Base-by-base conservation (phyloP, 2,329 filamentous ascomycete species). In the Aureobasidium pullulans region DNA sequence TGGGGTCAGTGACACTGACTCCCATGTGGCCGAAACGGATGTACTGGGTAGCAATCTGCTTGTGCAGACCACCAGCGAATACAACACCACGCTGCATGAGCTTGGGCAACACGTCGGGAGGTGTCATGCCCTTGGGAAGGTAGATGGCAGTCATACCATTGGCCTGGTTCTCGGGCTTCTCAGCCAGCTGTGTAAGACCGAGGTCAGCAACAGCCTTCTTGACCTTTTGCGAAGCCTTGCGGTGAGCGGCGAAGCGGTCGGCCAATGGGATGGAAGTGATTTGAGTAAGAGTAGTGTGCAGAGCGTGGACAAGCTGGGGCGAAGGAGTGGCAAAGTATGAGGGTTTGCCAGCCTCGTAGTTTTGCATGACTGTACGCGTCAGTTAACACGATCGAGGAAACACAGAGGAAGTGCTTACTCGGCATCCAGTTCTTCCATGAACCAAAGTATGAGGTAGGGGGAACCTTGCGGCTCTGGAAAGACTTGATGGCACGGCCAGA, bases 141-240 rank as follows among this genome's bases (percentile, higher is more conserved):
- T 94, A 96, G 66, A 99, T 94, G 61, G 94, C 93, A 3, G 94
- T 99, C 94, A 99, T 99, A 68, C 89, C 91, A 73, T 96, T 93
- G 43, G 94, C 91, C 77, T 97, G 93, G 75, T 96, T 88, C 68
- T 93, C 90, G 0, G 89, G 87, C 73, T 93, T 89, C 37, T 83
- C 75, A 23, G 94, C 92, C 39, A 99, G 81, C 72, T 96, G 89
- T 77, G 90, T 88, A 61, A 99, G 81, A 4, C 94, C 94, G 37
- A 97, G 79, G 54, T 88, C 87, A 5, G 84, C 76, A 54, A 96
- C 80, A 16, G 88, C 84, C 71, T 89, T 84, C 83, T 99, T 97
- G 72, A 97, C 84, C 72, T 85, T 87, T 73, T 94, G 84, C 0
- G 90, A 96, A 7, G 85, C 84, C 64, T 86, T 85, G 64, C 82